These are phyloP conservation scores for Septoria petroselini DNA, from an alignment of 2,329 filamentous ascomycete species.

Conservation along the genomic window DNA sequence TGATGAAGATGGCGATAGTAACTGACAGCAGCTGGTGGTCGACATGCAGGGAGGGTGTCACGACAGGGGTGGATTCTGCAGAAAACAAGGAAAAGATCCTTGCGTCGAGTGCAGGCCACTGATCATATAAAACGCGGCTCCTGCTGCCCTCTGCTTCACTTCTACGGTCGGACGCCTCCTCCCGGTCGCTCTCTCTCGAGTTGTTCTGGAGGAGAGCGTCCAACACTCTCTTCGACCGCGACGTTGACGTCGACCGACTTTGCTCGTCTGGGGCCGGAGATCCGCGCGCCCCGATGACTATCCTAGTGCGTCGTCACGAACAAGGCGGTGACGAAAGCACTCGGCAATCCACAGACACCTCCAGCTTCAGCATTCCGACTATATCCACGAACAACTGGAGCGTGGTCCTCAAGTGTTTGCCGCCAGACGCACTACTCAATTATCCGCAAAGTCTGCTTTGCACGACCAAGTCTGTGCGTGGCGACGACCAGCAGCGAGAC, in stretches of 20 bases:
- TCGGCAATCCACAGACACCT: neutral
- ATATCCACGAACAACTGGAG: too few relatives aligned
- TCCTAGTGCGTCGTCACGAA: too few relatives aligned
- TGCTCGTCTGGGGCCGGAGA: too few relatives aligned
- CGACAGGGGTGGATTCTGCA: slow-evolving; percentile 6
- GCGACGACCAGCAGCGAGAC: slow-evolving; percentile 42
- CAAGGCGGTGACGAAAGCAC: neutral
- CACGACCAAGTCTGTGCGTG: neutral
- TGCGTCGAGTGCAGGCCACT: neutral
- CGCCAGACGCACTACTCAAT: neutral
- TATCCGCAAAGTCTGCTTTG: too few relatives aligned
- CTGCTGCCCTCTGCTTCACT: too few relatives aligned
- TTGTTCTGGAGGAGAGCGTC: slow-evolving; percentile 20
- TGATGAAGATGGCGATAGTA: too few relatives aligned
- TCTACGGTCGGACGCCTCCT: slow-evolving; percentile 14
- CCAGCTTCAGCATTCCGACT: neutral
- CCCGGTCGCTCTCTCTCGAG: slow-evolving; percentile 10
- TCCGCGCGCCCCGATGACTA: too few relatives aligned
- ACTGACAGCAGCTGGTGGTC: too few relatives aligned
- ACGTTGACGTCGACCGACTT: neutral
- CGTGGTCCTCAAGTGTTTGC: neutral
- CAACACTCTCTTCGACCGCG: slow-evolving; percentile 11
- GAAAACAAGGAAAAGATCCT: slow-evolving; percentile 11
- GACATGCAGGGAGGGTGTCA: neutral
- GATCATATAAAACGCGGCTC: too few relatives aligned